Percentiles rank a stretch among this genome's conserved stretches.
phyloP scores from a whole-genome alignment of 345 rosid genomes.

The Citrus sp. region DNA sequence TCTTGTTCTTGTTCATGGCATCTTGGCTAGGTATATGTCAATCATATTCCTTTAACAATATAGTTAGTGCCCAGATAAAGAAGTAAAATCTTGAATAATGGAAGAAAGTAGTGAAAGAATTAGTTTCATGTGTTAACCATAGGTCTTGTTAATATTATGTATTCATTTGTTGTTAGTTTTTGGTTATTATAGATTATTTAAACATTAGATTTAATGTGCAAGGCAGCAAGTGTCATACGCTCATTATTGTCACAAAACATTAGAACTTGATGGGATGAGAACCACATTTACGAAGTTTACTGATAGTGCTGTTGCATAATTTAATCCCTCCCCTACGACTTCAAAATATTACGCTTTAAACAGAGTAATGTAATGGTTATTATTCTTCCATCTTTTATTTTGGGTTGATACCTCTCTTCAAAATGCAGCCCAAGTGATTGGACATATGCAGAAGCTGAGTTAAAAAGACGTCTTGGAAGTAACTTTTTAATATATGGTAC shows the following conservation, averaged over 20 bases:
- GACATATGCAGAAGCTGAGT: slow-evolving; percentile 92
- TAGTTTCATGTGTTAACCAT: background rate
- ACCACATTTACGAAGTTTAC: background rate
- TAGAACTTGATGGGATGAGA: background rate
- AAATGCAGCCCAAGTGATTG: slow-evolving; percentile 90
- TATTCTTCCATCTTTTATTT: background rate
- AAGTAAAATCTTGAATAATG: background rate
- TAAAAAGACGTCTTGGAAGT: slow-evolving; percentile 82
- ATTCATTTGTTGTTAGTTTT: background rate
- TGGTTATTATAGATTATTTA: background rate
- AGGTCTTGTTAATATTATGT: background rate
- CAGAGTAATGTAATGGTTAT: background rate
- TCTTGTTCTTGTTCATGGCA: slow-evolving; percentile 97
- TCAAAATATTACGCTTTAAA: background rate
- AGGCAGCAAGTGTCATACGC: background rate
- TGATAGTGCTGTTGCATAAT: background rate
- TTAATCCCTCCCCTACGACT: background rate
- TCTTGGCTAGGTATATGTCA: slow-evolving; percentile 70
- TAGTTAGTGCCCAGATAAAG: background rate
- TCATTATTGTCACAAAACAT: background rate
- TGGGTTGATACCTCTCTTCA: slow-evolving; percentile 18
- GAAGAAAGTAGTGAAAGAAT: background rate
- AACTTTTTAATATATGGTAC: slow-evolving; percentile 84
- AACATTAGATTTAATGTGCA: background rate
- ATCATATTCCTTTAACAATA: background rate